Conservation (phyloP, 768 basidiomycete species). For the Tephrocybe sp. region DNA sequence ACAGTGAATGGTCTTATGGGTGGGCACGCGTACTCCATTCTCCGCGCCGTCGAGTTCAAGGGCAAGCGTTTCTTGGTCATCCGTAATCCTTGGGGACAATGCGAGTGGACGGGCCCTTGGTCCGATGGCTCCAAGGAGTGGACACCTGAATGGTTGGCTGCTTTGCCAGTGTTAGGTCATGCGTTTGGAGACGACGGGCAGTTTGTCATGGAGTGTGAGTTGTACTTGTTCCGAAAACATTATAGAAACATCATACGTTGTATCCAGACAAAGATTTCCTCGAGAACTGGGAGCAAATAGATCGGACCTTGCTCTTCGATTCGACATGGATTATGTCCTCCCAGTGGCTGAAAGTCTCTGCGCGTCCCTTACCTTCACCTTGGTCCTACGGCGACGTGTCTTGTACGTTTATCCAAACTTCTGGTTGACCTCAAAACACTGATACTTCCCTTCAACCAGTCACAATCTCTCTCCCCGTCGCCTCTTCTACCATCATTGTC, state of each 20-base stretch:
- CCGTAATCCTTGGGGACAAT: constrained; percentile 53
- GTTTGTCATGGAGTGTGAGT: constrained; percentile 56
- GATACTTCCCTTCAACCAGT: constrained; percentile 21
- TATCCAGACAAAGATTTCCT: constrained; percentile 35
- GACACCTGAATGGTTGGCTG: constrained; percentile 49
- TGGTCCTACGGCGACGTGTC: constrained; percentile 45
- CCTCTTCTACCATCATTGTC: constrained; percentile 34
- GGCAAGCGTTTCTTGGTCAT: constrained; percentile 53
- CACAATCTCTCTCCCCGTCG: constrained; percentile 30
- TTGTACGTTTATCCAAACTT: constrained; percentile 21
- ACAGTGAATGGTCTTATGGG: constrained; percentile 39
- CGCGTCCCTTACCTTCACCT: constrained; percentile 26
- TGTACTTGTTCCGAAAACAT: neutral
- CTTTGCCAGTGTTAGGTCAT: constrained; percentile 42
- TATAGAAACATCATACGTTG: neutral
- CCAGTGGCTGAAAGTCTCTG: constrained; percentile 38
- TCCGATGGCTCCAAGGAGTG: constrained; percentile 59
- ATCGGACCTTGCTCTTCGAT: constrained; percentile 40
- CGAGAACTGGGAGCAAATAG: constrained; percentile 37
- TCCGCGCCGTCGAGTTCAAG: constrained; percentile 44
- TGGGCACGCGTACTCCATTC: constrained; percentile 50
- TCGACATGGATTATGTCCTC: constrained; percentile 38
- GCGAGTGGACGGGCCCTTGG: constrained; percentile 55
- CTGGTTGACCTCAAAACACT: neutral
- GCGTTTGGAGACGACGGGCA: constrained; percentile 52